Conservation (phyloP, 345 rosid species). For the Aquilaria malaccensis region DNA sequence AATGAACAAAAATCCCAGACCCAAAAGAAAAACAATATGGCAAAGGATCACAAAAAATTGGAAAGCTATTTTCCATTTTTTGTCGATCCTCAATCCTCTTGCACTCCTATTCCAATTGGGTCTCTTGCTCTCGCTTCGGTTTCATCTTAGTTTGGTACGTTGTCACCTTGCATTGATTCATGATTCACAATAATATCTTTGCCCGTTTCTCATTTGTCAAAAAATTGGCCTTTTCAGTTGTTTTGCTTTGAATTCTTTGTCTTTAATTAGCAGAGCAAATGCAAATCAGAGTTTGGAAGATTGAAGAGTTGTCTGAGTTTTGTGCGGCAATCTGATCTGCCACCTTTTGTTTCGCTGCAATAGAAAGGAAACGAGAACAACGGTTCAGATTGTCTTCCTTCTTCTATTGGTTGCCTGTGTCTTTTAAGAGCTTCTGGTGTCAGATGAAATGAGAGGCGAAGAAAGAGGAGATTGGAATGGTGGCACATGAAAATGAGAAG, state of each 20-base stretch:
- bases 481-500: constrained; percentile 33
- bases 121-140: neutral
- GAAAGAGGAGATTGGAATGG: constrained; percentile 22
- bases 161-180: too few species aligned
- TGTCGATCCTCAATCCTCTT: neutral
- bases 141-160: neutral
- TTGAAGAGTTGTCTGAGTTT: too few species aligned
- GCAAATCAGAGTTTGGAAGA: too few species aligned
- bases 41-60: neutral
- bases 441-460: constrained; percentile 42
- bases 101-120: neutral
- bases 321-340: too few species aligned
- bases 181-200: too few species aligned
- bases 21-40: neutral
- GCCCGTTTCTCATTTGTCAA: too few species aligned
- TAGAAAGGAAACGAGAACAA: neutral
- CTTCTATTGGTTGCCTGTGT: neutral
- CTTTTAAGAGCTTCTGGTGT: constrained; percentile 1
- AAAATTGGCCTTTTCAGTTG: too few species aligned
- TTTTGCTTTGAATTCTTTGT: too few species aligned
- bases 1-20: constrained; percentile 8
- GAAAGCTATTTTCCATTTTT: neutral
- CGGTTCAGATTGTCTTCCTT: neutral
- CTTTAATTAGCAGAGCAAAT: too few species aligned
- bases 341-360: neutral